phyloP scores from a whole-genome alignment of 345 rosid genomes.

The Citrus sp. region DNA sequence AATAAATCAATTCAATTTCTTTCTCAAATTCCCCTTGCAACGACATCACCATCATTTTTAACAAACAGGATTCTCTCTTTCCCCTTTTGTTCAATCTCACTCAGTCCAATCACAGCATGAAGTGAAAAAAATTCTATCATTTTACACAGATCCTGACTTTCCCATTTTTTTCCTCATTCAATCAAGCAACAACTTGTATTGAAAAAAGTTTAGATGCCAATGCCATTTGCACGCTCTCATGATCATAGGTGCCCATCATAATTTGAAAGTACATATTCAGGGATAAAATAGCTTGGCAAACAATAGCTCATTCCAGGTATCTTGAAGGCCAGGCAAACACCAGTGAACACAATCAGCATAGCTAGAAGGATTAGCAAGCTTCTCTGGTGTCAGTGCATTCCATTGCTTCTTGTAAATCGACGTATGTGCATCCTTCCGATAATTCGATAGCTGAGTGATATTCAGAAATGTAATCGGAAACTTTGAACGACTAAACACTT shows the following conservation, averaged over 20 bases:
- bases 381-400: slow-evolving; percentile 63
- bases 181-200: too few species aligned
- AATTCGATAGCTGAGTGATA: slow-evolving; percentile 79
- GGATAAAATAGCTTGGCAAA: slow-evolving; percentile 81
- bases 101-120: too few species aligned
- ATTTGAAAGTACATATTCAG: slow-evolving; percentile 14
- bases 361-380: slow-evolving; percentile 60
- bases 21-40: not conserved
- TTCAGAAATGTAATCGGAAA: slow-evolving; percentile 75
- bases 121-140: too few species aligned
- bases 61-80: not conserved
- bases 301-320: slow-evolving; percentile 93
- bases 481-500: slow-evolving; percentile 57
- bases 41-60: not conserved
- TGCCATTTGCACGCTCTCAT: too few species aligned
- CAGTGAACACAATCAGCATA: slow-evolving; percentile 92
- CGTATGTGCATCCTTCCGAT: slow-evolving; percentile 86
- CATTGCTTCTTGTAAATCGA: slow-evolving; percentile 94
- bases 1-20: not conserved
- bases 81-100: too few species aligned
- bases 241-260: too few species aligned
- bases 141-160: too few species aligned
- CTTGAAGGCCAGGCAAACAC: slow-evolving; percentile 94
- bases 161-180: too few species aligned
- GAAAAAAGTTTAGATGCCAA: too few species aligned